These are phyloP conservation scores for Drechslerella stenobrocha DNA, from an alignment of 2,329 filamentous ascomycete genomes.

Conservation along the genomic window DNA sequence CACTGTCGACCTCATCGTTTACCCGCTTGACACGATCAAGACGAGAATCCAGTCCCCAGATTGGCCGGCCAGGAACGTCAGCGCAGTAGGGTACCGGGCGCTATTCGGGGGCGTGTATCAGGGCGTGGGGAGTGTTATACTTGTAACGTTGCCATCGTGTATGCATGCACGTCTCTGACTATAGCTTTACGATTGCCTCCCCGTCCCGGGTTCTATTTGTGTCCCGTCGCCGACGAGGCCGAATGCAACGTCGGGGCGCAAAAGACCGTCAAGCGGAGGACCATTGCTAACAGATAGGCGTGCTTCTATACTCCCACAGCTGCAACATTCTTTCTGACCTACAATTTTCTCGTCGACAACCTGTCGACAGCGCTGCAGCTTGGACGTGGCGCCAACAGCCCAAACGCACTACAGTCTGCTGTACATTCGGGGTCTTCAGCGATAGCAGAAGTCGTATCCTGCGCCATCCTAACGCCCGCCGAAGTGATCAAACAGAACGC, in stretches of 20 bases:
- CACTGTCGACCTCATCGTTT: constrained; percentile 80
- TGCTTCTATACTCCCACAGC: constrained; percentile 58
- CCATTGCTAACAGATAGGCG: not conserved
- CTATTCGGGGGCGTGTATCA: constrained; percentile 79
- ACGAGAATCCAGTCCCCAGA: constrained; percentile 79
- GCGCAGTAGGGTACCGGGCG: constrained; percentile 61
- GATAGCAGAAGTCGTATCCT: constrained; percentile 78
- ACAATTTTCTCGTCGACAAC: constrained; percentile 69
- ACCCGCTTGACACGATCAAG: constrained; percentile 87
- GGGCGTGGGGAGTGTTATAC: constrained; percentile 78
- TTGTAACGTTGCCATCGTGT: constrained; percentile 88
- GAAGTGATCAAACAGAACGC: constrained; percentile 94
- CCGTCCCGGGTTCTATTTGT: no score
- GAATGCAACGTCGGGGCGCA: no score
- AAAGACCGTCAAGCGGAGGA: no score
- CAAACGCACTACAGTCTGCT: constrained; percentile 67
- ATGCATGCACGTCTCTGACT: constrained; percentile 38
- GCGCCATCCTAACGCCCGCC: constrained; percentile 81
- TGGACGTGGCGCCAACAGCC: constrained; percentile 11
- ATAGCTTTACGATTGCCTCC: no score
- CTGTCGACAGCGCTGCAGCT: constrained; percentile 58
- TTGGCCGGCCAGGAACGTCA: constrained; percentile 68
- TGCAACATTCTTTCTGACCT: constrained; percentile 86
- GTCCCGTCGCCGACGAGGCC: no score
- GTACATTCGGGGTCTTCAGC: constrained; percentile 75